A percentile compares a stretch with the other conserved stretches of the same genome.
Evolutionary conservation across 305 asterid genomes (phyloP).

Genomic region (Petunia hybrid): DNA sequence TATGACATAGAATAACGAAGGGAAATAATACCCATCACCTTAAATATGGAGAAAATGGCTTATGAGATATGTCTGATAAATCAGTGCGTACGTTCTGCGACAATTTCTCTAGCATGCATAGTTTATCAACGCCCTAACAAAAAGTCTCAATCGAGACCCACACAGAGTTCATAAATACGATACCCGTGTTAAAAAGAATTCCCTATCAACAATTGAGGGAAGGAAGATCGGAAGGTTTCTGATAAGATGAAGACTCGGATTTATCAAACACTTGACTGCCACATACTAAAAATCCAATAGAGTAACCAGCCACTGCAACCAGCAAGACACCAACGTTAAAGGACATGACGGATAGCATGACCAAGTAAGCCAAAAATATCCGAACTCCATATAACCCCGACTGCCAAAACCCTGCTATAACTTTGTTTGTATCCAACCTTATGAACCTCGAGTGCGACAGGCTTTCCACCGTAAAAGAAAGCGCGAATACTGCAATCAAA

Average conservation of each 20-base stretch:
- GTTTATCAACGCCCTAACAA: no score
- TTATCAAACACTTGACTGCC: conserved; percentile 31
- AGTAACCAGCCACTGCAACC: conserved; percentile 31
- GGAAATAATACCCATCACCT: no score
- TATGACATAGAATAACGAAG: no score
- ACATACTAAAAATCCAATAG: conserved; percentile 27
- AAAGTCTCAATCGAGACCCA: no score
- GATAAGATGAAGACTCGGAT: conserved; percentile 8
- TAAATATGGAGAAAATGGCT: no score
- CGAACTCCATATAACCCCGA: conserved; percentile 24
- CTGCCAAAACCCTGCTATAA: conserved; percentile 30
- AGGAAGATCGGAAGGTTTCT: conserved; percentile 35
- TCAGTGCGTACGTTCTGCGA: no score
- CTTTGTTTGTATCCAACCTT: not conserved
- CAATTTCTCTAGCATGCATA: no score
- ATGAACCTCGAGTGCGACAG: conserved; percentile 28
- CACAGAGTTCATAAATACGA: not conserved
- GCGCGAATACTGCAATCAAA: conserved; percentile 24
- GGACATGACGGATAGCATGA: conserved; percentile 34
- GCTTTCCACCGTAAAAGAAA: conserved; percentile 29
- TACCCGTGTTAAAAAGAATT: not conserved
- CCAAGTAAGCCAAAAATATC: conserved; percentile 25
- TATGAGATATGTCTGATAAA: no score
- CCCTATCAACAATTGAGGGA: conserved; percentile 20
- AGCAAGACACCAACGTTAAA: not conserved